A percentile compares a stretch with the other conserved stretches of the same genome.
phyloP scores from a whole-genome alignment of 306 rosid species.

The Cucurbita pepo region DNA sequence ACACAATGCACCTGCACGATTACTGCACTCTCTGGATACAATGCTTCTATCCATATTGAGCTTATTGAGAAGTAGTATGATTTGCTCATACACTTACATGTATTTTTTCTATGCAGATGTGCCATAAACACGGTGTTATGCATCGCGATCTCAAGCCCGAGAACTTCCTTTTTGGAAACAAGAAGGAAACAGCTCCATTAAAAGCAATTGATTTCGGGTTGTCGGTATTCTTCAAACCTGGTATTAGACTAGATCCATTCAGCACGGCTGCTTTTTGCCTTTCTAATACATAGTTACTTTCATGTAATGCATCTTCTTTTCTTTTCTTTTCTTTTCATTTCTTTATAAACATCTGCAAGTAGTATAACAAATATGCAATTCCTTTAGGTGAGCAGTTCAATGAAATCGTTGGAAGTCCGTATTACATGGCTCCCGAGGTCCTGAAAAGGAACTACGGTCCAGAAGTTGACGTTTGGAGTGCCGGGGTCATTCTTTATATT shows the following conservation, averaged over 20 bases:
- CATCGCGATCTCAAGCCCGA: conserved; percentile 24
- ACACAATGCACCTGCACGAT: not conserved
- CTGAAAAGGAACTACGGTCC: conserved; percentile 68
- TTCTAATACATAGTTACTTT: not conserved
- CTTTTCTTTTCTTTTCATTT: not conserved
- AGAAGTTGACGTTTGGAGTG: conserved; percentile 85
- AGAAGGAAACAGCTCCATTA: conserved; percentile 20
- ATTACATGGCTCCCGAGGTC: conserved; percentile 86
- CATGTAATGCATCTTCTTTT: not conserved
- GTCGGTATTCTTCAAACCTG: conserved; percentile 22
- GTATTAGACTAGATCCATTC: not conserved
- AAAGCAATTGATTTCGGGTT: conserved; percentile 24
- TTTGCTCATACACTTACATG: not conserved
- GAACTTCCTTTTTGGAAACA: conserved; percentile 17
- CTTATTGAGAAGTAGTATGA: not conserved
- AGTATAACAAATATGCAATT: not conserved
- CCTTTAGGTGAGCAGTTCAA: conserved; percentile 30
- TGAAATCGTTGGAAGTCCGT: conserved; percentile 73
- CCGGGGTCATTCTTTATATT: conserved; percentile 73
- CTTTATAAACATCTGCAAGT: not conserved
- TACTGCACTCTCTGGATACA: not conserved
- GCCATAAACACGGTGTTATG: conserved; percentile 20
- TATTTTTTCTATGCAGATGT: conserved; percentile 14
- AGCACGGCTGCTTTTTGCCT: not conserved
- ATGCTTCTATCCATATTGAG: not conserved